Percentiles rank a stretch among this genome's conserved stretches.
Evolutionary conservation across 148 eudicot species (phyloP).

Genomic region (Diospyros kaki): DNA sequence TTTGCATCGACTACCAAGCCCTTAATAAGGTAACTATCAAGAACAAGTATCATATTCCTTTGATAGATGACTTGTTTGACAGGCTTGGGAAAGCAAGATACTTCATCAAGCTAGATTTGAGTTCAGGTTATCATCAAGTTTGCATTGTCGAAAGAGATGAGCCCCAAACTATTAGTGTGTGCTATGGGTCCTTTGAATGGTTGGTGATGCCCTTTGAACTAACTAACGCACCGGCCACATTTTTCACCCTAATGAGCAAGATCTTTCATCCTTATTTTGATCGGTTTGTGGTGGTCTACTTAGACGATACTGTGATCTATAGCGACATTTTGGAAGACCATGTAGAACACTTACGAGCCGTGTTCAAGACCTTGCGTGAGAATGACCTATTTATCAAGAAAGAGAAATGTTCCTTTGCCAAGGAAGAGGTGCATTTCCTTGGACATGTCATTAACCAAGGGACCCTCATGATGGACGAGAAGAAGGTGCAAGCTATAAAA

Average conservation of each 20-base stretch:
- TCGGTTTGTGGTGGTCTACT: conserved; percentile 6
- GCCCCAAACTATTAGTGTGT: not conserved
- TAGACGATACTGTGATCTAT: conserved; percentile 7
- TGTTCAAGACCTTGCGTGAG: not conserved
- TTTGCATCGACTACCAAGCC: not conserved
- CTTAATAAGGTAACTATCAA: conserved; percentile 4
- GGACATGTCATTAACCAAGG: not conserved
- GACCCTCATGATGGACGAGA: not conserved
- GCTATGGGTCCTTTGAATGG: conserved; percentile 2
- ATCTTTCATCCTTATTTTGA: not conserved
- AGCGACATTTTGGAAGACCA: not conserved
- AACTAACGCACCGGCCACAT: not conserved
- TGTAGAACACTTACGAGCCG: not conserved
- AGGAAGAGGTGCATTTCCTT: conserved; percentile 3
- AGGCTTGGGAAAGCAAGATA: not conserved
- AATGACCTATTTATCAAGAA: not conserved
- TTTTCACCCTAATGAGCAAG: not conserved
- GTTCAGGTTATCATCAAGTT: not conserved
- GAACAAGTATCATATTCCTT: conserved; percentile 3
- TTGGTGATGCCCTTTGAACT: conserved; percentile 1
- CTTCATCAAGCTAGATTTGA: not conserved
- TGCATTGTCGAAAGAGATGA: not conserved
- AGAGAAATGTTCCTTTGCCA: conserved; percentile 8
- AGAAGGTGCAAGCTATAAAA: not conserved
- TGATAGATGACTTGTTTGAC: not conserved